Conservation (phyloP, 169 alveolate species). For the Plasmodium gonderi region DNA sequence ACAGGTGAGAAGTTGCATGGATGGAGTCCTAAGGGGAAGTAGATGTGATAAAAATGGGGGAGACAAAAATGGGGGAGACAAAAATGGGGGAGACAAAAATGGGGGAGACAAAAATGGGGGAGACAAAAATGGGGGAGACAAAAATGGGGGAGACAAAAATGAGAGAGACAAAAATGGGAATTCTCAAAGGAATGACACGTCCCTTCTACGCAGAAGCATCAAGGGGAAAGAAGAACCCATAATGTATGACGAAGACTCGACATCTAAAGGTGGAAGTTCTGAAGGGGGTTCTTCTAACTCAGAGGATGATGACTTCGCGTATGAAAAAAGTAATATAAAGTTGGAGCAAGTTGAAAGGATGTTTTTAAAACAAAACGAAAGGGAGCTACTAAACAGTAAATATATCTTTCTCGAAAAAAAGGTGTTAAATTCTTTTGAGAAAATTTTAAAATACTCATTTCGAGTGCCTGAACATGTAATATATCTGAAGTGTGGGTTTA, state of each 20-base stretch:
- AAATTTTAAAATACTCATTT: slow-evolving; percentile 45
- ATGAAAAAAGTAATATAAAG: not conserved
- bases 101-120: too few species aligned
- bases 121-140: too few species aligned
- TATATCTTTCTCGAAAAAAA: slow-evolving; percentile 17
- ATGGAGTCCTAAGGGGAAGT: not conserved
- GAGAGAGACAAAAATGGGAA: too few species aligned
- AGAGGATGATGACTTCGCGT: not conserved
- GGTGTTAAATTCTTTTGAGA: slow-evolving; percentile 24
- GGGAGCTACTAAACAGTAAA: slow-evolving; percentile 19
- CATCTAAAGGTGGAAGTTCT: not conserved
- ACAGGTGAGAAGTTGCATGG: not conserved
- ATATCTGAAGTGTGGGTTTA: not conserved
- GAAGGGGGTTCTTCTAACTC: not conserved
- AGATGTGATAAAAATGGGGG: not conserved
- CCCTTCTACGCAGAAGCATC: too few species aligned
- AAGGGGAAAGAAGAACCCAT: too few species aligned
- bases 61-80: not conserved
- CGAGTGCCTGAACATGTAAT: slow-evolving; percentile 53
- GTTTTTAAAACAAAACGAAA: slow-evolving; percentile 29
- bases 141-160: too few species aligned
- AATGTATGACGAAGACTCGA: not conserved
- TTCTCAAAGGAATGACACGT: too few species aligned
- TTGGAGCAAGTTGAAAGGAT: not conserved
- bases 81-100: too few species aligned